A percentile compares a stretch with the other conserved stretches of the same genome.
phyloP scores from a whole-genome alignment of 140 eudicot species.

The Oenanthe javanica region DNA sequence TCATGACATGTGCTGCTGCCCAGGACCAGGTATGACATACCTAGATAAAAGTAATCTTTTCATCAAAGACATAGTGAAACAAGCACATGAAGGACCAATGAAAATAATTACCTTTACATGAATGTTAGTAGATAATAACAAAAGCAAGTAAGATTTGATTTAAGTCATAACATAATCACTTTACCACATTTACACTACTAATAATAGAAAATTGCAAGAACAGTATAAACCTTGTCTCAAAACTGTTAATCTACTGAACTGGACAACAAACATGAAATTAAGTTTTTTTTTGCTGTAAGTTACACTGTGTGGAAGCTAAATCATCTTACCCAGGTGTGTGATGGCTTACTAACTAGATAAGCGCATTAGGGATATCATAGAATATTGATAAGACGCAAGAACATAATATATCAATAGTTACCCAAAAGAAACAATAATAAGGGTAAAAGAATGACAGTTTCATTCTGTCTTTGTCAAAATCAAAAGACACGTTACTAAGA shows the following conservation, averaged over 20 bases:
- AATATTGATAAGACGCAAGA: background rate
- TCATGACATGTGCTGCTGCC: conserved; percentile 71
- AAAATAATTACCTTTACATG: background rate
- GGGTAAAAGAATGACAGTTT: background rate
- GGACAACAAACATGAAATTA: background rate
- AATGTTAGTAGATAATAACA: background rate
- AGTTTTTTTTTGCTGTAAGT: background rate
- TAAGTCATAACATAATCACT: background rate
- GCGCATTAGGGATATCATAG: background rate
- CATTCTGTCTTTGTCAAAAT: background rate
- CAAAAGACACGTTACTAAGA: background rate
- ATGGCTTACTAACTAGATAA: background rate
- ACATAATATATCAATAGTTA: background rate
- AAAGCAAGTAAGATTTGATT: background rate
- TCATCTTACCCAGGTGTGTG: background rate
- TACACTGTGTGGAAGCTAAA: background rate
- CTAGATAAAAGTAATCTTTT: conserved; percentile 29
- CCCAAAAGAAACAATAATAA: background rate
- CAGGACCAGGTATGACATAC: conserved; percentile 59
- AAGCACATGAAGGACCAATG: background rate
- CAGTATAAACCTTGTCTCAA: background rate
- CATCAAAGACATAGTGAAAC: background rate
- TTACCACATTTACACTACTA: background rate
- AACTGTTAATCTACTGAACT: background rate
- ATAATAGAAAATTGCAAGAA: background rate